phyloP scores from a whole-genome alignment of 768 basidiomycete genomes.

The Amanita brunnescens region DNA sequence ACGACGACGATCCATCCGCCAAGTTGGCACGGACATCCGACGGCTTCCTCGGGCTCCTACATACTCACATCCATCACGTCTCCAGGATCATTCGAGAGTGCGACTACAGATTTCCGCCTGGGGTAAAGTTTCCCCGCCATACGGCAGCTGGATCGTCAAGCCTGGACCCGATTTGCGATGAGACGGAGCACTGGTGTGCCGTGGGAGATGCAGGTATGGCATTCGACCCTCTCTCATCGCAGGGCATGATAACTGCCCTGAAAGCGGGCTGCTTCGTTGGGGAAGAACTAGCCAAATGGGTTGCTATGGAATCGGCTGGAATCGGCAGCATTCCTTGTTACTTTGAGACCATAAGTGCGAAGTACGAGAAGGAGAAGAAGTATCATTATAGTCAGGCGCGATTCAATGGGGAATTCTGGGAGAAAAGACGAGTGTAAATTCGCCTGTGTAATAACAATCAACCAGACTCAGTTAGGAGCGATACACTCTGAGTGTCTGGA shows the following conservation, averaged over 20 bases:
- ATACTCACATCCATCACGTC: too few species aligned
- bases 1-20: too few species aligned
- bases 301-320: conserved; percentile 5
- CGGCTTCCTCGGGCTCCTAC: too few species aligned
- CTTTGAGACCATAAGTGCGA: conserved; percentile 8
- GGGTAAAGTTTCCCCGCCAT: too few species aligned
- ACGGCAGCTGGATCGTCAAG: conserved; percentile 23
- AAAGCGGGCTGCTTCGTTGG: conserved; percentile 21
- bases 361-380: conserved; percentile 12
- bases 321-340: too few species aligned
- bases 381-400: conserved; percentile 9
- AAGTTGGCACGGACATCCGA: too few species aligned
- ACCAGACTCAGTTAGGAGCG: too few species aligned
- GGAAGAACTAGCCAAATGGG: conserved; percentile 9
- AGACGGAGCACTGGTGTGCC: conserved; percentile 19
- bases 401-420: conserved; percentile 4
- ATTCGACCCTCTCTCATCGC: conserved; percentile 31
- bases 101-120: too few species aligned
- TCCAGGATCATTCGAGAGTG: too few species aligned
- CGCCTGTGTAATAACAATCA: too few species aligned
- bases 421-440: too few species aligned
- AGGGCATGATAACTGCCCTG: conserved; percentile 29
- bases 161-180: conserved; percentile 16
- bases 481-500: too few species aligned
- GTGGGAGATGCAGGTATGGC: conserved; percentile 31